Base-by-base conservation (phyloP, 306 rosid species). In the Dryas octopetala region DNA sequence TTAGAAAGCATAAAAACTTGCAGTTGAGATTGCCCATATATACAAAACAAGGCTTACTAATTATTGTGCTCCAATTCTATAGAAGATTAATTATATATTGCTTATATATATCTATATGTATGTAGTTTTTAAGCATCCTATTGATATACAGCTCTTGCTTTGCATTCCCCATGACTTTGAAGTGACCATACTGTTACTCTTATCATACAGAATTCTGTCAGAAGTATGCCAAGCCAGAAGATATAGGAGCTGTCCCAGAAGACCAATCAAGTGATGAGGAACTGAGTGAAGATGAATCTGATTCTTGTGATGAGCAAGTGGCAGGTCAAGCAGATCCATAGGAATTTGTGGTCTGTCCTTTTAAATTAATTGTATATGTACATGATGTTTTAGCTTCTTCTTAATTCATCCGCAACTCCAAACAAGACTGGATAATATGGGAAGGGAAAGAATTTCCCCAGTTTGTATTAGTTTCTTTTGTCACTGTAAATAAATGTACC, bases 201-300 rank as follows among this genome's bases (percentile, higher is more conserved):
- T 32, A n/a, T 68, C 43, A 64, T 74, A 79, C 96, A 95, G 98
- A 91, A 68, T 95, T 81, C 76, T 83, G 95, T 81, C 88, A 90
- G 78, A 91, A 83, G 81, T 91, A 90, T 83, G 98, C 98, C 61
- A 95, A 91, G 79, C 86, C 96, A 16, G 96, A 91, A 85, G 96
- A 91, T 66, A 74, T 89, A 66, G 97, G 91, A 62, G 91, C 87
- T 53, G 59, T 38, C n/a, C 62, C 78, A 43, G 97, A 88, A 66
- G 95, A 87, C 70, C 74, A 74, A 71, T 90, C 96, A 6, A 87
- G 91, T 47, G 96, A 91, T 6, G 98, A 88, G 55, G 98, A 93
- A 82, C 73, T 82, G 81, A 89, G 91, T 68, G 98, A 90, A 67
- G 91, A 80, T 61, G 96, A 87, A 71, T 88, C 86, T 73, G 88